phyloP scores from a whole-genome alignment of 2,329 filamentous ascomycete species.

The Penicillium sp. region DNA sequence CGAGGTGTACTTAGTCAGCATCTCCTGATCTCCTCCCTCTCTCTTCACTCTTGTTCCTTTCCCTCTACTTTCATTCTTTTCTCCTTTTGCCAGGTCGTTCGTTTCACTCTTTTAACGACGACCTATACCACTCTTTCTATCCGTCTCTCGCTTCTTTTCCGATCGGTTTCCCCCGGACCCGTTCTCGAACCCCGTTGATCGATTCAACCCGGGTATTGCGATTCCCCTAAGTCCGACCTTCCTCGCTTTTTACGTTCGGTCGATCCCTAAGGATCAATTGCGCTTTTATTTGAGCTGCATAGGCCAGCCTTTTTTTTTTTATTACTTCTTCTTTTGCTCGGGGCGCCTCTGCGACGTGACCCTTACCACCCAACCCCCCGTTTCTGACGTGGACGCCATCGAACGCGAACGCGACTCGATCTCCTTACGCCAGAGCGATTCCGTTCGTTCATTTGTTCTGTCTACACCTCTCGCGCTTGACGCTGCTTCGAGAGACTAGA shows the following conservation, averaged over 20 bases:
- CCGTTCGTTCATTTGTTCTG: constrained; percentile 27
- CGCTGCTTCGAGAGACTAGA: constrained; percentile 31
- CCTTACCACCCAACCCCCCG: constrained; percentile 25
- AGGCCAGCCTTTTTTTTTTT: constrained; percentile 35
- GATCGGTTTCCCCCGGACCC: constrained; percentile 19
- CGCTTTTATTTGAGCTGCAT: constrained; percentile 32
- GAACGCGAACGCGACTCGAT: constrained; percentile 17
- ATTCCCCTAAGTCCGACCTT: constrained; percentile 9
- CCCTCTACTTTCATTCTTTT: constrained; percentile 27
- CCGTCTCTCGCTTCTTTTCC: constrained; percentile 31
- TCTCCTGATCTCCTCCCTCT: constrained; percentile 23
- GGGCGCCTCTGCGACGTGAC: constrained; percentile 36
- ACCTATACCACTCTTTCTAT: constrained; percentile 37
- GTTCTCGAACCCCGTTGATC: constrained; percentile 21
- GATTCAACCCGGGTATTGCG: constrained; percentile 23
- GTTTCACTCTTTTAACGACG: constrained; percentile 52
- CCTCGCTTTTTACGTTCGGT: constrained; percentile 11
- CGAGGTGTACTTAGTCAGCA: constrained; percentile 22
- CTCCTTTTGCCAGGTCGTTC: constrained; percentile 38
- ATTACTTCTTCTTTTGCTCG: constrained; percentile 21
- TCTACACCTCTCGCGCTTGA: constrained; percentile 33
- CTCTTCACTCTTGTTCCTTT: constrained; percentile 21
- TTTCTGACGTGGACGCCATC: constrained; percentile 23
- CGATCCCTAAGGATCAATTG: constrained; percentile 14
- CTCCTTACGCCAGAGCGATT: constrained; percentile 24